Conservation (phyloP, 352 stramenopile species). For the Pythium aquatile region DNA sequence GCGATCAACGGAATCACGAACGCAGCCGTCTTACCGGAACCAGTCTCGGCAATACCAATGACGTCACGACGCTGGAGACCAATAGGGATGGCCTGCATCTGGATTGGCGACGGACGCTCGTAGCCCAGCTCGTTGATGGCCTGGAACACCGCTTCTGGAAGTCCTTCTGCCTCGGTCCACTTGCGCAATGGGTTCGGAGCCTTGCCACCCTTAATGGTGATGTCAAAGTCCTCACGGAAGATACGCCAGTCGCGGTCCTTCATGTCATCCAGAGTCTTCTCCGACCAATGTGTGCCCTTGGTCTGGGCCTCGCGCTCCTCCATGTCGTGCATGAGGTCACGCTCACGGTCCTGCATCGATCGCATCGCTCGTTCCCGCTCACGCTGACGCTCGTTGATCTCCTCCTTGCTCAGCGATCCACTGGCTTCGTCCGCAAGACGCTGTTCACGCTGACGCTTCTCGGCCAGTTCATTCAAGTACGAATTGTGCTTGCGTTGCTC, state of each 20-base stretch:
- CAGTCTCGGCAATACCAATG: conserved; percentile 99
- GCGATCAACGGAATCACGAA: conserved; percentile 98
- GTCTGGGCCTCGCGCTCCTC: conserved; percentile 63
- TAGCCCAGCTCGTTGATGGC: conserved; percentile 93
- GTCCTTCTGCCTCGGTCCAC: conserved; percentile 73
- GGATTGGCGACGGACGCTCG: conserved; percentile 96
- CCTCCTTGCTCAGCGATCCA: conserved; percentile 52
- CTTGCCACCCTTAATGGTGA: conserved; percentile 89
- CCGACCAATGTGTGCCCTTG: conserved; percentile 90
- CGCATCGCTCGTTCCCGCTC: conserved; percentile 68
- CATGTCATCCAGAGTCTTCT: conserved; percentile 95
- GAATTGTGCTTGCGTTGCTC: conserved; percentile 92
- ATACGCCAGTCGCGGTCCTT: conserved; percentile 98
- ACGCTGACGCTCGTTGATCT: conserved; percentile 59
- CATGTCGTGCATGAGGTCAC: conserved; percentile 60
- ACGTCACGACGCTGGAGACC: conserved; percentile 96
- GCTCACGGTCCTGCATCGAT: conserved; percentile 72
- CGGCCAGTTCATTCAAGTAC: conserved; percentile 84
- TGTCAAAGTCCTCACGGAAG: conserved; percentile 99
- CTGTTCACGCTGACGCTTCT: conserved; percentile 86
- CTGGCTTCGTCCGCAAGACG: conserved; percentile 62
- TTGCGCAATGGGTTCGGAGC: conserved; percentile 94
- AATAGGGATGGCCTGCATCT: conserved; percentile 97
- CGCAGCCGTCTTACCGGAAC: conserved; percentile 97
- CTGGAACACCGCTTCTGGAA: conserved; percentile 80